phyloP scores from a whole-genome alignment of 75 land plant genomes.

The Adiantum capillusveneris region DNA sequence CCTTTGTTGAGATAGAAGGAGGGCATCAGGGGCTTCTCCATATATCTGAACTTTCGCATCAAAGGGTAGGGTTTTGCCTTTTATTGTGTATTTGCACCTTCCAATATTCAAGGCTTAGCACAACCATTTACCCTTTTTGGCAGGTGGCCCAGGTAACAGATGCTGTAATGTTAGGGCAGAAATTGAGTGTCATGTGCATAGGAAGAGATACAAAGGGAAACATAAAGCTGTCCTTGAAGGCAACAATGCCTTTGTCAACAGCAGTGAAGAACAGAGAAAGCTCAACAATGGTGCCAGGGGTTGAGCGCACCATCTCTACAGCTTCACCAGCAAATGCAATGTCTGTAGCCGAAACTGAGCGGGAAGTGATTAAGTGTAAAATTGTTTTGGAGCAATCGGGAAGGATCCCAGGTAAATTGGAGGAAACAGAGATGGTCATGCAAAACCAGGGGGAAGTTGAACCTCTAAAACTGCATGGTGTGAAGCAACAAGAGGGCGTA shows the following conservation, averaged over 20 bases:
- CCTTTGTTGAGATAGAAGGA: constrained; percentile 90
- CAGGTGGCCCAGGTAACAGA: constrained; percentile 80
- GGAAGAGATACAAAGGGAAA: constrained; percentile 85
- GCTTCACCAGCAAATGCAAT: too few species aligned
- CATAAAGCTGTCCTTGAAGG: constrained; percentile 73
- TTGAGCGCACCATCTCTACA: too few species aligned
- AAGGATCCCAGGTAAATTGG: too few species aligned
- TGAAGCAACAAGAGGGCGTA: too few species aligned
- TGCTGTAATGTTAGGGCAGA: constrained; percentile 71
- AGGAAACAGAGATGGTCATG: too few species aligned
- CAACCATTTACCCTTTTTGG: neutral
- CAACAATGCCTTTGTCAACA: constrained; percentile 10
- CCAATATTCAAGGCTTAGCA: neutral
- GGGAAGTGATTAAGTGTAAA: too few species aligned
- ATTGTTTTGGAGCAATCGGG: too few species aligned
- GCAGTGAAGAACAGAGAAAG: neutral
- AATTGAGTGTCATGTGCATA: constrained; percentile 68
- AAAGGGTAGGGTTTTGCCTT: constrained; percentile 25
- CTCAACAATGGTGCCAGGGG: neutral
- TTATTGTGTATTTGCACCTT: neutral
- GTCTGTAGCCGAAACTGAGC: too few species aligned
- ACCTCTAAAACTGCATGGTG: too few species aligned
- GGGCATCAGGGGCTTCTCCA: constrained; percentile 92
- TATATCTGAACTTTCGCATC: constrained; percentile 88
- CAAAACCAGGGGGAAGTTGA: too few species aligned